phyloP scores from a whole-genome alignment of 768 basidiomycete genomes.

The Trametes sanguinea region DNA sequence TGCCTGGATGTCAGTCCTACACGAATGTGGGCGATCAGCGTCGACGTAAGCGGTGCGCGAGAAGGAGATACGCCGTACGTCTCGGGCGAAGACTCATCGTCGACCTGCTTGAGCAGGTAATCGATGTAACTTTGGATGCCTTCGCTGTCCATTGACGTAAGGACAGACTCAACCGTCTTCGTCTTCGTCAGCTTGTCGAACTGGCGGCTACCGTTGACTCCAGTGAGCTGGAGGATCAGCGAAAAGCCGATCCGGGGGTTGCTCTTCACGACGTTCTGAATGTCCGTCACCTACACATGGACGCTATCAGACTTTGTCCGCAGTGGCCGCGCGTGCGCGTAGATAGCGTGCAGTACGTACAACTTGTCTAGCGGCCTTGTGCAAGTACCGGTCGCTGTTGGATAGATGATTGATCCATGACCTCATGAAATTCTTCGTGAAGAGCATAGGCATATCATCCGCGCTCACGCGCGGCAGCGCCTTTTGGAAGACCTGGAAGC shows the following conservation, averaged over 20 bases:
- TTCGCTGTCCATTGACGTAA: conserved; percentile 68
- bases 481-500: conserved; percentile 88
- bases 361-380: conserved; percentile 84
- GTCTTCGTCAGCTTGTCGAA: conserved; percentile 93
- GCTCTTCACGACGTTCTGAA: conserved; percentile 72
- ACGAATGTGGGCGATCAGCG: conserved; percentile 17
- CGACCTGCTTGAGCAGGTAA: conserved; percentile 66
- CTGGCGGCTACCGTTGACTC: conserved; percentile 77
- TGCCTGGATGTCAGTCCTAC: conserved; percentile 46
- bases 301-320: conserved; percentile 8
- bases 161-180: conserved; percentile 85
- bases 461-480: conserved; percentile 68
- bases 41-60: conserved; percentile 10
- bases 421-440: conserved; percentile 94
- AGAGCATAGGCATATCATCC: conserved; percentile 78
- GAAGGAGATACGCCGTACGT: conserved; percentile 14
- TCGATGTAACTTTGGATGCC: conserved; percentile 79
- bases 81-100: conserved; percentile 38
- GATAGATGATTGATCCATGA: conserved; percentile 96
- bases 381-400: conserved; percentile 82
- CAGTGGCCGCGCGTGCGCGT: background rate
- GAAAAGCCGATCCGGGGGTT: conserved; percentile 84
- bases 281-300: conserved; percentile 61
- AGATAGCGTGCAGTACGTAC: conserved; percentile 44
- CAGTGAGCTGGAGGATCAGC: conserved; percentile 82